These are phyloP conservation scores for Castanea crenata DNA, from an alignment of 306 rosid species.

Conservation along the genomic window DNA sequence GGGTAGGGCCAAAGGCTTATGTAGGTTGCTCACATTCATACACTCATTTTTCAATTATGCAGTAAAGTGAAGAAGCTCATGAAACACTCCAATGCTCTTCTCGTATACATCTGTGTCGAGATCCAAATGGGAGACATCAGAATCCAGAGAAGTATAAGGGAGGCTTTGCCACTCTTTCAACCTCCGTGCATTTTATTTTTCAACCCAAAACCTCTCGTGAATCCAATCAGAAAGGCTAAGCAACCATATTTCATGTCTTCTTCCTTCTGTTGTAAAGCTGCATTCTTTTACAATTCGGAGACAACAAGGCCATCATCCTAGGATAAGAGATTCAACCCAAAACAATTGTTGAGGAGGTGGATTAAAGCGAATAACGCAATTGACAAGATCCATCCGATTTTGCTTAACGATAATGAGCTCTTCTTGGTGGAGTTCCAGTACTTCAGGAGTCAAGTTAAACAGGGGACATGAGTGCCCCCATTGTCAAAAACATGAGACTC, in stretches of 20 bases:
- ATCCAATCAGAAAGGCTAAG: constrained; percentile 73
- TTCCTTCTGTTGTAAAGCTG: constrained; percentile 48
- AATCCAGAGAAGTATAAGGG: constrained; percentile 77
- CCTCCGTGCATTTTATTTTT: constrained; percentile 82
- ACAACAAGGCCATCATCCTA: constrained; percentile 73
- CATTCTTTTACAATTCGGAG: constrained; percentile 63
- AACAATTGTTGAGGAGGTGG: constrained; percentile 55
- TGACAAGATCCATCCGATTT: constrained; percentile 49
- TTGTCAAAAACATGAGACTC: constrained; percentile 58
- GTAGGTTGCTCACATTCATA: constrained; percentile 81
- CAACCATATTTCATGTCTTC: constrained; percentile 52
- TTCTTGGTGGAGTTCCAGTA: constrained; percentile 39
- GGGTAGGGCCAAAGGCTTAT: constrained; percentile 62
- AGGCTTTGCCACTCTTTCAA: constrained; percentile 86
- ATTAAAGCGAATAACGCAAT: constrained; percentile 51
- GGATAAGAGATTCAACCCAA: constrained; percentile 61
- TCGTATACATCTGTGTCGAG: constrained; percentile 77
- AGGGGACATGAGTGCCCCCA: constrained; percentile 70
- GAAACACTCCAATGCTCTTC: constrained; percentile 93
- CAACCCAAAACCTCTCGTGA: constrained; percentile 82
- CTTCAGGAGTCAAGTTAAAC: constrained; percentile 59
- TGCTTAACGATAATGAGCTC: constrained; percentile 34
- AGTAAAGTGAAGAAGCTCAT: constrained; percentile 81
- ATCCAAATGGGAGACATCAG: constrained; percentile 66
- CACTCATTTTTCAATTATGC: constrained; percentile 77